These are phyloP conservation scores for Metschnikowia anglica DNA, from an alignment of 805 yeast genomes.

Conservation along the genomic window DNA sequence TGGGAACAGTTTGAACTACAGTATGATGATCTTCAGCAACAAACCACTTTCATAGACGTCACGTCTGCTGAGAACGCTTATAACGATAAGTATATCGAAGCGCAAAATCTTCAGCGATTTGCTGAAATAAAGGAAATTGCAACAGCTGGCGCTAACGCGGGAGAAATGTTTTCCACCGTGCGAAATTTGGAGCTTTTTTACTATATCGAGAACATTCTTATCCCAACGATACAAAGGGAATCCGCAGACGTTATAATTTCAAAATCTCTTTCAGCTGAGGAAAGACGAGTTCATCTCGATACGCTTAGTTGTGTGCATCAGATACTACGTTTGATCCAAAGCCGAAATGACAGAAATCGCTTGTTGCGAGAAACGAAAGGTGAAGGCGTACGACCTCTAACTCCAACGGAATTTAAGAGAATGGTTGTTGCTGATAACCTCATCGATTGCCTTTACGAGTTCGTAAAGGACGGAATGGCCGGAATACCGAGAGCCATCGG, in stretches of 20 bases:
- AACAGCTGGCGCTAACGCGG: constrained; percentile 9
- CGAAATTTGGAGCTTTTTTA: constrained; percentile 12
- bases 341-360: constrained; percentile 8
- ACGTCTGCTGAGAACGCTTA: constrained; percentile 5
- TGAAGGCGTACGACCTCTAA: constrained; percentile 2
- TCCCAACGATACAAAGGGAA: constrained; percentile 7
- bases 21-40: constrained; percentile 6
- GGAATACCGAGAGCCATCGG: constrained; percentile 15
- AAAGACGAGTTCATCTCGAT: constrained; percentile 7
- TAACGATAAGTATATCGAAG: constrained; percentile 4
- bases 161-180: constrained; percentile 9
- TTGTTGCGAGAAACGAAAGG: constrained; percentile 9
- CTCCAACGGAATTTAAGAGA: constrained; percentile 4
- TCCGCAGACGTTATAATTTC: neutral
- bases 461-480: constrained; percentile 12
- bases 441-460: constrained; percentile 8
- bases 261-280: neutral
- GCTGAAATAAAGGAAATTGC: constrained; percentile 10
- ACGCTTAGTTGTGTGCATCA: constrained; percentile 10
- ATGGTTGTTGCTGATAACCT: constrained; percentile 9
- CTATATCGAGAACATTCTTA: constrained; percentile 10
- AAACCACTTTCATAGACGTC: constrained; percentile 6
- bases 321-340: constrained; percentile 9
- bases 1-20: constrained; percentile 14
- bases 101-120: constrained; percentile 8